Evolutionary conservation across 2,329 filamentous ascomycete species (phyloP), one percentile per base, ranked within the genome.

Genomic region (Neofusicoccum kwambonambiense): DNA sequence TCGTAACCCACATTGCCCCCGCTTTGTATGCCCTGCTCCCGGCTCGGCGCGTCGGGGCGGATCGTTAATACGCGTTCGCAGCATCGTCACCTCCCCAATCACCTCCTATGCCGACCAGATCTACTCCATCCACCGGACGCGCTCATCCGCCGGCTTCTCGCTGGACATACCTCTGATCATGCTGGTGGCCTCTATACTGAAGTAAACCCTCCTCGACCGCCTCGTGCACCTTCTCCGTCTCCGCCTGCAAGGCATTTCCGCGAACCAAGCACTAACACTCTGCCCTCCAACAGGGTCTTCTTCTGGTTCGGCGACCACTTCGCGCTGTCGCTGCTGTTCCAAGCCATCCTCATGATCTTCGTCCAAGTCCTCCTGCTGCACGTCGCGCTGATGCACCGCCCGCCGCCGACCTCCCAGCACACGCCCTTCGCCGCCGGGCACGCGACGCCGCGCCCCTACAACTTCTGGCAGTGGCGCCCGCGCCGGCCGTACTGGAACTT

Each of bases 391-490:
- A 80, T 83, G 54, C 81, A 89, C 72, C 82, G 86, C 45, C 83
- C 80, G 2, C 69, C 76, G 3, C 70, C 78, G 4, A 70, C 78
- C 11, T 68, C 72, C 52, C 73, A 79, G 44, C 74, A 76, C 70
- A 74, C 78, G 47, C 90, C 91, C 12, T 93, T 93, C 74, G 85
- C 83, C 22, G 72, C 80, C 27, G 27, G 27, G 7, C 75, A 81
- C 44, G 75, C 68, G 72, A 73, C 77, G 64, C 82, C 81, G 67
- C 82, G 91, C 27, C 91, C 91, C 0, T 93, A 88, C 74, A 85
- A 88, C 71, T 94, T 94, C 75, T 94, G 91, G 91, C 90, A 91
- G 76, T 94, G 91, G 91, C 84, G 87, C 64, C 86, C 86, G 19
- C 83, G 87, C 5, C 88, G 87, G 70, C 90, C 90, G 80, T 93